Conservation (phyloP, 495 filamentous ascomycete species). For the Penicillium waksmanii region DNA sequence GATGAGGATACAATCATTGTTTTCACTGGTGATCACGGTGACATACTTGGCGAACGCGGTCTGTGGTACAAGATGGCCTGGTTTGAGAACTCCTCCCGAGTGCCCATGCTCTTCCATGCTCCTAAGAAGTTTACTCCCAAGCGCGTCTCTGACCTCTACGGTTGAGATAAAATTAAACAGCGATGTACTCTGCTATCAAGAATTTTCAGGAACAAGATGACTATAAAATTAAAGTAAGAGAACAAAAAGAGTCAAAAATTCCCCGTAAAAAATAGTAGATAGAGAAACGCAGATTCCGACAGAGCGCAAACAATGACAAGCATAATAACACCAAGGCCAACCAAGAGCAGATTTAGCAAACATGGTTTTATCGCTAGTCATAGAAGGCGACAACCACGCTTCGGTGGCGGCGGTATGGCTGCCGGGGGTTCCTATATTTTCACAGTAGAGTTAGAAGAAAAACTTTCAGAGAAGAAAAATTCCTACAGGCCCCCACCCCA, state of each 20-base stretch:
- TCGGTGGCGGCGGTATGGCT: neutral
- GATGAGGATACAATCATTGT: slow-evolving; percentile 84
- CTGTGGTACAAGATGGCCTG: slow-evolving; percentile 96
- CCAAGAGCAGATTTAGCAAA: too few species aligned
- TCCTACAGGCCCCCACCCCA: too few species aligned
- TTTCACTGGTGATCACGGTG: slow-evolving; percentile 88
- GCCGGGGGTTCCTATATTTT: neutral
- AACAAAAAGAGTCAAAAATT: too few species aligned
- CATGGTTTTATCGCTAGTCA: neutral
- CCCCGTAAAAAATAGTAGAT: too few species aligned
- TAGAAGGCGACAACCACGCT: neutral
- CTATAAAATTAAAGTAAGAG: too few species aligned
- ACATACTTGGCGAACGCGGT: slow-evolving; percentile 88
- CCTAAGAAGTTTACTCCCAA: slow-evolving; percentile 69
- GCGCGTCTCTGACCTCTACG: slow-evolving; percentile 54
- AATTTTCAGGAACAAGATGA: too few species aligned
- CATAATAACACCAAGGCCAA: too few species aligned
- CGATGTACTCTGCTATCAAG: too few species aligned
- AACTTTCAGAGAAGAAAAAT: neutral
- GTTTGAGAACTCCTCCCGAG: slow-evolving; percentile 81
- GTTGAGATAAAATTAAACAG: too few species aligned
- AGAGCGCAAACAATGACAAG: too few species aligned
- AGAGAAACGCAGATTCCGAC: too few species aligned
- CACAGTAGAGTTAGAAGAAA: neutral
- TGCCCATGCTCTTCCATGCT: slow-evolving; percentile 77